Base-by-base conservation (phyloP, 2,329 filamentous ascomycete genomes). In the Thelonectria blattea region DNA sequence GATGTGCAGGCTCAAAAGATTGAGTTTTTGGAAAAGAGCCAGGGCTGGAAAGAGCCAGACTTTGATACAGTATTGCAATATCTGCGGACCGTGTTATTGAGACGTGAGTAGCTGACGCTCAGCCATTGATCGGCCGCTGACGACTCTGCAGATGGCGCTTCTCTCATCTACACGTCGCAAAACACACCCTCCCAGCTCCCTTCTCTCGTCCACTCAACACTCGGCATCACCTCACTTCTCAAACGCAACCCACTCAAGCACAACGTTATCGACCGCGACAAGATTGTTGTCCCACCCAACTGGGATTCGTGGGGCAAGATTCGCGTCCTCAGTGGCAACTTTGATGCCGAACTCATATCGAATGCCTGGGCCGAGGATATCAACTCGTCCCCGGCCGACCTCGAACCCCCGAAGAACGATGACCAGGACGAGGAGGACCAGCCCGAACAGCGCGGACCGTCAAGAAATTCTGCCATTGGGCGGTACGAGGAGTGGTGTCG, bases 271-370 rank as follows among this genome's bases (percentile, higher is more conserved):
- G 95, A 95, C 78, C 86, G 94, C 61, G 93, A 97, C 75, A 96
- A 96, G 81, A 93, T 99, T 56, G 83, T 97, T 5, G 91, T 99
- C 1, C 94, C 94, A 2, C 91, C 93, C 15, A 97, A 97, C 75
- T 99, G 95, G 95, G 95, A 99, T 76, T 97, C 93, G 0, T 97
- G 93, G 91, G 93, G 93, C 61, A 99, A 98, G 78, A 97, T 99
- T 61, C 86, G 94, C 43, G 92, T 98, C 46, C 81, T 98, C 27
- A 87, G 92, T 55, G 95, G 97, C 72, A 91, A 89, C 0, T 98
- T 98, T 70, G 92, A 98, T 67, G 91, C 96, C 20, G 95, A 99
- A 79, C 85, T 86, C 14, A 84, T 96, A 45, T 95, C 92, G 69
- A 85, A 88, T 60, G 91, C 89, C 51, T 99, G 95, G 95, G 89